Base-by-base conservation (phyloP, 2,329 filamentous ascomycete genomes). In the Ascochyta rabiei region DNA sequence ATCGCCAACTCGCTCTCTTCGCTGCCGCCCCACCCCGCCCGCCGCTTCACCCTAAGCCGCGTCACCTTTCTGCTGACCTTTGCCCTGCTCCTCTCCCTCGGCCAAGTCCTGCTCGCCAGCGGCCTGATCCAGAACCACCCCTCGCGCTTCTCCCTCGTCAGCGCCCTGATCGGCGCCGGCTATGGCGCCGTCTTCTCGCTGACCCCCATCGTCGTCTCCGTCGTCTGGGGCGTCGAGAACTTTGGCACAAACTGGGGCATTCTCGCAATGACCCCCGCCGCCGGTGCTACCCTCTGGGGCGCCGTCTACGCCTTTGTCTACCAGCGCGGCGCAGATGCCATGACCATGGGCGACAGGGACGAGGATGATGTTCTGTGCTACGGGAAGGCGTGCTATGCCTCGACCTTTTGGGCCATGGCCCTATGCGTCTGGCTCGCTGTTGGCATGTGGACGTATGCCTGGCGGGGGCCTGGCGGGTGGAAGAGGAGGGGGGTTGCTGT, bases 161-260 rank as follows among this genome's bases (percentile, higher is more conserved):
- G 91, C 0, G 85, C 89, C 0, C 82, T 93, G 1, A 86, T 99
- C 6, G 95, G 95, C 6, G 88, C 92, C 1, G 95, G 95, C 39
- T 98, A 99, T 71, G 95, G 95, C 39, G 93, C 93, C 28, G 86
- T 93, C 19, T 99, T 98, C 79, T 89, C 86, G 42, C 83, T 98
- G 6, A 89, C 90, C 0, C 95, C 95, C 2, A 93, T 98, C 61
- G 90, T 98, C 52, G 89, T 97, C 64, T 91, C 88, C n/a, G 92
- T 97, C 9, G 93, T 99, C 40, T 99, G 95, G 95, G 95, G 95
- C 23, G 92, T 96, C 0, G 93, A 98, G 79, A 99, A 98, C 73
- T 98, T 99, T 72, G 95, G 91, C 53, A 99, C 95, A 0, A 98
- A 99, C 68, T 99, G 93, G 87, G 95, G 95, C 9, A 93, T 98